Evolutionary conservation across 2,329 filamentous ascomycete species (phyloP).

Genomic region (Pezicula carpinea): DNA sequence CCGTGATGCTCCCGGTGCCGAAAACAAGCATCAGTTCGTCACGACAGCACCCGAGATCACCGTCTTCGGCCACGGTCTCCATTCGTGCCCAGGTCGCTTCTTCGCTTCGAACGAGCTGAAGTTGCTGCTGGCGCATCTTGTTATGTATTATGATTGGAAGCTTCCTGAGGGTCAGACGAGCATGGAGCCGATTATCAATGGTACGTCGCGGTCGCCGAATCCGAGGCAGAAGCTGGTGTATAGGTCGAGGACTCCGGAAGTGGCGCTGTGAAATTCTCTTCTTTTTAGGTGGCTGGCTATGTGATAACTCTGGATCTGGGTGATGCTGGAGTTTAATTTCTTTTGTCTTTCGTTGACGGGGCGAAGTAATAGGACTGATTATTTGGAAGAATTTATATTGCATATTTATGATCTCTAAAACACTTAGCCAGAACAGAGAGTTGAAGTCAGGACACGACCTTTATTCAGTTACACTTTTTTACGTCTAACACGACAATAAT

Average conservation of each 20-base stretch:
- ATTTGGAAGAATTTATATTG: too few relatives aligned
- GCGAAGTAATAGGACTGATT: too few relatives aligned
- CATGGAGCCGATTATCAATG: slow-evolving; percentile 6
- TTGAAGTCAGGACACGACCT: too few relatives aligned
- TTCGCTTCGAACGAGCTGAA: slow-evolving; percentile 36
- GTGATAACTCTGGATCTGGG: too few relatives aligned
- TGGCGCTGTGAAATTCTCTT: background rate
- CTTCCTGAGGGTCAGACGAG: slow-evolving; percentile 65
- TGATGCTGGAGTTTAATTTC: too few relatives aligned
- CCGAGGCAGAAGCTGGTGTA: slow-evolving; percentile 10
- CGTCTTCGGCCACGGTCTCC: slow-evolving; percentile 35
- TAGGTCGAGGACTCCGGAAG: slow-evolving; percentile 7
- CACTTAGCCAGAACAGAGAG: too few relatives aligned
- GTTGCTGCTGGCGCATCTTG: slow-evolving; percentile 26
- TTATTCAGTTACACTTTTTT: too few relatives aligned
- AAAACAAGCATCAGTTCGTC: slow-evolving; percentile 30
- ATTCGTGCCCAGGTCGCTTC: slow-evolving; percentile 39
- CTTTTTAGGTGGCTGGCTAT: too few relatives aligned
- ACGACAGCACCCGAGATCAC: slow-evolving; percentile 28
- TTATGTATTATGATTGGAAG: slow-evolving; percentile 31
- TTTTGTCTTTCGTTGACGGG: too few relatives aligned
- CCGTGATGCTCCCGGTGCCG: slow-evolving; percentile 12
- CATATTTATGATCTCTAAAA: too few relatives aligned
- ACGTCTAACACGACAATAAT: too few relatives aligned
- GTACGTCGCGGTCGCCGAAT: slow-evolving; percentile 7